Evolutionary conservation across 1,284 basidiomycete genomes (phyloP), one percentile per base, ranked within the genome.

Genomic region (Cutaneotrichosporon mucoides): DNA sequence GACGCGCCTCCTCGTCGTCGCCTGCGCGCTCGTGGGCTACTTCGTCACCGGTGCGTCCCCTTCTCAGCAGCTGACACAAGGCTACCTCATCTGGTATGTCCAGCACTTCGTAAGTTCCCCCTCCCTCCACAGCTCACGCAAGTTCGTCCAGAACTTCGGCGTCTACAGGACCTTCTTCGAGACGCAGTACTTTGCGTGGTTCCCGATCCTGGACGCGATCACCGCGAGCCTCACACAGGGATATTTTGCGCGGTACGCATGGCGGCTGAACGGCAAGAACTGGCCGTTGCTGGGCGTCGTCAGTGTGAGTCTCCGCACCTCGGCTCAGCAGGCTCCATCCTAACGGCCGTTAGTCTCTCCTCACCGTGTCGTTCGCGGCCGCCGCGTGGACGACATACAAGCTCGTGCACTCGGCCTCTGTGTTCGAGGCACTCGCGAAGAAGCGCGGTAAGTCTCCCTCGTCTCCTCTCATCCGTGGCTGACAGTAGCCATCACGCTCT

Each of bases 241-340:
- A 13, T 73, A 70, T 63, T 72, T 73, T 55, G 61, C 69, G 12
- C 66, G 71, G 45, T 61, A 69, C 57, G 68, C 67, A 4, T 69
- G 61, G 61, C 62, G 70, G 6, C 63, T 73, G 9, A 64, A 55
- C 34, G 50, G 49, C n/a, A 57, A 68, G 15, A 69, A 64, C 57
- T 66, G 60, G 57, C 57, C 54, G 48, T 41, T 72, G 55, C 38
- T 70, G 5, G 52, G 24, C 7, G 11, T 64, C 16, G 60, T 70
- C 13, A 13, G 46, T 7, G 68, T 69, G 43, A 46, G 67, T 62
- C n/a, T 5, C 43, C 1, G 15, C 12, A 4, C 24, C 24, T 24
- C 24, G 24, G 24, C 24, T 24, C 24, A 24, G 24, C 24, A 24
- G 24, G 24, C 24, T 24, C 24, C 24, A 24, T 24, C 24, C 24